Conservation (phyloP, 805 yeast species). For the Candida arabinofermentans region DNA sequence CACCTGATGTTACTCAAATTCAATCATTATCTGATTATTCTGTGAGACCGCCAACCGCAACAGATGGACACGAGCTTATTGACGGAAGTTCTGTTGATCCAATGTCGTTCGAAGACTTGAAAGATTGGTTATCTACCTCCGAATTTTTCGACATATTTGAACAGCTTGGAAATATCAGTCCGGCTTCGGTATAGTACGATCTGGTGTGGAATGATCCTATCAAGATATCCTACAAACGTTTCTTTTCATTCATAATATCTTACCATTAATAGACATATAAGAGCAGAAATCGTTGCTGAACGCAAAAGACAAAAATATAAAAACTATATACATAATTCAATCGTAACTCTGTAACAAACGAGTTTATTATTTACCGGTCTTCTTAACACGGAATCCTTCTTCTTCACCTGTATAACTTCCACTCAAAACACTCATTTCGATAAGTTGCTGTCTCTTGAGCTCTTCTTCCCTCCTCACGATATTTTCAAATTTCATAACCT, state of each 20-base stretch:
- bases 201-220: no score
- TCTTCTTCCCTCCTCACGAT: slow-evolving; percentile 29
- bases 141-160: slow-evolving; percentile 10
- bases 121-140: slow-evolving; percentile 16
- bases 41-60: background rate
- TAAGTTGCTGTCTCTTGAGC: slow-evolving; percentile 26
- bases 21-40: background rate
- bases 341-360: background rate
- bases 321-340: background rate
- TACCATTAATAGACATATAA: no score
- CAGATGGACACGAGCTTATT: background rate
- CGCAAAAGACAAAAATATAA: background rate
- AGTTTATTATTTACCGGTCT: background rate
- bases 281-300: no score
- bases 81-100: background rate
- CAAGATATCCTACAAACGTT: no score
- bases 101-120: slow-evolving; percentile 2
- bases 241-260: no score
- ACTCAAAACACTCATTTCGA: slow-evolving; percentile 30
- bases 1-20: background rate
- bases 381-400: slow-evolving; percentile 14
- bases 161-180: background rate
- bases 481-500: slow-evolving; percentile 32
- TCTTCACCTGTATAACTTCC: slow-evolving; percentile 31
- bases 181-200: background rate